Evolutionary conservation across 2,329 filamentous ascomycete genomes (phyloP).

Genomic region (Diplodia sapinea): DNA sequence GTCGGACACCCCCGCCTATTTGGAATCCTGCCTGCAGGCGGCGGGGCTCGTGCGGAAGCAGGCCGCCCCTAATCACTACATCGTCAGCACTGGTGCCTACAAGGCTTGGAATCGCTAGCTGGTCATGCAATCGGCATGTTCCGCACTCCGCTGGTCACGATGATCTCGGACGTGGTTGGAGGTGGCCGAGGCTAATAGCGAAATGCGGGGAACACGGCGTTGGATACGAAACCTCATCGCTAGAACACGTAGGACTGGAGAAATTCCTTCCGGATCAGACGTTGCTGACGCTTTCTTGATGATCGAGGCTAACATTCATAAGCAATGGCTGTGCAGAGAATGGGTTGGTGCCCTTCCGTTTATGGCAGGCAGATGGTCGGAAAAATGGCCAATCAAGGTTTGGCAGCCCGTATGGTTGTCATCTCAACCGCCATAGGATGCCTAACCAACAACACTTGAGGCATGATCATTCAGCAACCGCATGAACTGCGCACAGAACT

Average conservation of each 20-base stretch:
- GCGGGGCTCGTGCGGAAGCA: not conserved
- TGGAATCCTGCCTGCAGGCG: not conserved
- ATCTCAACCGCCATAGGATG: not conserved
- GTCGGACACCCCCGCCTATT: not conserved
- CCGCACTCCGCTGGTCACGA: not conserved
- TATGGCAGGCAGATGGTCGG: not conserved
- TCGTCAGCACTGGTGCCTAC: slow-evolving; percentile 3
- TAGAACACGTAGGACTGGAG: not conserved
- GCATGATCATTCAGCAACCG: not conserved
- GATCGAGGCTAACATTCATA: not conserved
- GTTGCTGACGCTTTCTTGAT: not conserved
- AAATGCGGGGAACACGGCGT: slow-evolving; percentile 23
- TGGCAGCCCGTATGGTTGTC: not conserved
- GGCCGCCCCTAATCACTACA: not conserved
- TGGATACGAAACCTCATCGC: not conserved
- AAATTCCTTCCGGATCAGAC: not conserved
- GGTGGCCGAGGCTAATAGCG: not conserved
- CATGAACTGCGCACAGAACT: not conserved
- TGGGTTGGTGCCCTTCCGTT: not conserved
- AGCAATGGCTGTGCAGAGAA: not conserved
- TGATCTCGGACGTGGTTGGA: slow-evolving; percentile 22
- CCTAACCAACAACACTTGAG: not conserved
- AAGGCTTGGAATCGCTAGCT: not conserved
- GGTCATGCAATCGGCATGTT: not conserved
- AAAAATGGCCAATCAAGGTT: slow-evolving; percentile 6